A percentile compares a stretch with the other conserved stretches of the same genome.
Conservation (phyloP, 192 early-diverging fungal species). For the Bifiguratus adelaidae region DNA sequence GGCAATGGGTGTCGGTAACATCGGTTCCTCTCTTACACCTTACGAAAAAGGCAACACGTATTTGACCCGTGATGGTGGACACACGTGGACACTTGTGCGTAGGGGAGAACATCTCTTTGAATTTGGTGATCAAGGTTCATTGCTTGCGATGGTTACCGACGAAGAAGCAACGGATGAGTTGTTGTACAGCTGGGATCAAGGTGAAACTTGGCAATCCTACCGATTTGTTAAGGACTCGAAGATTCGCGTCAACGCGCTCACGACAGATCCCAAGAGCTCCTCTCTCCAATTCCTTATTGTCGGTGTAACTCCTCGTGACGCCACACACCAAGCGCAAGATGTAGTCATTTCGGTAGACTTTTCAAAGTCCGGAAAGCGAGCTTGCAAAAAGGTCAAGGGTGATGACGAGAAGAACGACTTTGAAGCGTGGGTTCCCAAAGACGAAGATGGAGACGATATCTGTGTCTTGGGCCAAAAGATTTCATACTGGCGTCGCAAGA, state of each 20-base stretch:
- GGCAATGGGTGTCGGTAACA: conserved; percentile 86
- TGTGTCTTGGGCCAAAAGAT: conserved; percentile 52
- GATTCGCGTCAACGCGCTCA: conserved; percentile 48
- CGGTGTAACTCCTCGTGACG: conserved; percentile 29
- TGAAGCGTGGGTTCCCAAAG: conserved; percentile 76
- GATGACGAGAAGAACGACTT: conserved; percentile 68
- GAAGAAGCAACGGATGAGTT: conserved; percentile 53
- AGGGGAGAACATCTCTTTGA: conserved; percentile 61
- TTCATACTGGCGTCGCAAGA: conserved; percentile 67
- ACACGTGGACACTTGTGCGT: conserved; percentile 67
- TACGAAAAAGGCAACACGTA: conserved; percentile 61
- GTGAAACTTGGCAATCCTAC: conserved; percentile 56
- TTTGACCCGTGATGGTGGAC: conserved; percentile 78
- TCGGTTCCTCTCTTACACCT: conserved; percentile 51
- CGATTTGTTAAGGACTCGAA: conserved; percentile 43
- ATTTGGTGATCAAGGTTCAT: conserved; percentile 86
- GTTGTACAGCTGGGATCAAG: conserved; percentile 72
- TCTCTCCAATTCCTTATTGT: conserved; percentile 66
- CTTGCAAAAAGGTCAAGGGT: conserved; percentile 31
- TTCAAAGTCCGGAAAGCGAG: conserved; percentile 13
- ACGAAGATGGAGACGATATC: conserved; percentile 46
- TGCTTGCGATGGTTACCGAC: conserved; percentile 70
- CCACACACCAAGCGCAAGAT: conserved; percentile 9
- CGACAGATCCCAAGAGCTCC: conserved; percentile 50
- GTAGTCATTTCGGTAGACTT: conserved; percentile 54